phyloP scores from a whole-genome alignment of 495 filamentous ascomycete species.

The Xylaria bambusicola region DNA sequence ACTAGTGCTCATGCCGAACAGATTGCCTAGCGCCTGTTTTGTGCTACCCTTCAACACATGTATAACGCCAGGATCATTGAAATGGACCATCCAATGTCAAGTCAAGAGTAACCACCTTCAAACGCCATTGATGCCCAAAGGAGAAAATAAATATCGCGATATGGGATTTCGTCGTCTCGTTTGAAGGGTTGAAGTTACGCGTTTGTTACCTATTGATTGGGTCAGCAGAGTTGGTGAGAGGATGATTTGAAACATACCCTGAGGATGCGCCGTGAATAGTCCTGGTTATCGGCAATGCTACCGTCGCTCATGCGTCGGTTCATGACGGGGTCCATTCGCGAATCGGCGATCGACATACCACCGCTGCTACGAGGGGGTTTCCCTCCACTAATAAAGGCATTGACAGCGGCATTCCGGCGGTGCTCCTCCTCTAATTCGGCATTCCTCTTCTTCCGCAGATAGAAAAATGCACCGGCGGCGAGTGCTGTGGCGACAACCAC shows the following conservation, averaged over 20 bases:
- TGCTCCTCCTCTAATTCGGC: constrained; percentile 78
- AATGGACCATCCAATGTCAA: constrained; percentile 48
- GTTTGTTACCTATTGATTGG: constrained; percentile 53
- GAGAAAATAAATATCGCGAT: constrained; percentile 39
- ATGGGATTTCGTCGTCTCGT: constrained; percentile 52
- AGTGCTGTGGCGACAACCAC: constrained; percentile 69
- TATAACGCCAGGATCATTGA: constrained; percentile 40
- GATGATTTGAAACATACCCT: constrained; percentile 61
- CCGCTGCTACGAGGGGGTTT: constrained; percentile 57
- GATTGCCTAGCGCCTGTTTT: constrained; percentile 30
- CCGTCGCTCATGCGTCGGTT: constrained; percentile 90
- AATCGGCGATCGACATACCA: constrained; percentile 69
- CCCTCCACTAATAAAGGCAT: constrained; percentile 61
- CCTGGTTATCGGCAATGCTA: constrained; percentile 96
- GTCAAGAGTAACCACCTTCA: constrained; percentile 43
- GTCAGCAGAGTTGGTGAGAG: constrained; percentile 25
- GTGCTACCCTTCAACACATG: constrained; percentile 40
- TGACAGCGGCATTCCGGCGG: constrained; percentile 69
- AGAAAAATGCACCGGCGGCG: constrained; percentile 71
- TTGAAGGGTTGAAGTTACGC: constrained; percentile 42
- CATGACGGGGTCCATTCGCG: constrained; percentile 87
- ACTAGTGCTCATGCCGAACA: constrained; percentile 31
- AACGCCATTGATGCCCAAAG: constrained; percentile 56
- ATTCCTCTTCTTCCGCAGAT: constrained; percentile 71
- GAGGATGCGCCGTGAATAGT: constrained; percentile 94